These are phyloP conservation scores for Hemerocallis citrina DNA, from an alignment of 106 monocot species.

Conservation along the genomic window DNA sequence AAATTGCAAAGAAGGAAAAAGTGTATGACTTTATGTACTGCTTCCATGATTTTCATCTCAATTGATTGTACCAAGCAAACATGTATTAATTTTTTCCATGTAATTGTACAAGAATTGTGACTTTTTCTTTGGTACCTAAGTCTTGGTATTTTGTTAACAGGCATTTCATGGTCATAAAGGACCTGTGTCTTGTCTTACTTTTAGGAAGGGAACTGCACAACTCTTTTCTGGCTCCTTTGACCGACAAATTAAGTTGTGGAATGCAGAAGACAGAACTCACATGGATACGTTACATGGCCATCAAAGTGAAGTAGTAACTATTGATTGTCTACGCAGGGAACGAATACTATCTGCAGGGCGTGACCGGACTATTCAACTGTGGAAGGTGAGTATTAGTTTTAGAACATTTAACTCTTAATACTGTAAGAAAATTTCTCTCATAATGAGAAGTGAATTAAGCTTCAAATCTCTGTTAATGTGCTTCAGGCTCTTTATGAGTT, in stretches of 20 bases:
- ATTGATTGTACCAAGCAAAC: background rate
- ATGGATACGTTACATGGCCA: constrained; percentile 89
- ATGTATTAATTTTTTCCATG: too few relatives aligned
- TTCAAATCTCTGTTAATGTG: too few relatives aligned
- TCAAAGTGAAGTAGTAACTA: constrained; percentile 82
- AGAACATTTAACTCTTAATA: background rate
- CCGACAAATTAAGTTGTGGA: constrained; percentile 88
- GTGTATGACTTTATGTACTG: background rate
- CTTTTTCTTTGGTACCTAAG: background rate
- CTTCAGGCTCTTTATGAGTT: too few relatives aligned
- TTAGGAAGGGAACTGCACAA: constrained; percentile 74
- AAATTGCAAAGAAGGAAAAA: too few relatives aligned
- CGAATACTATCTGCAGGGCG: constrained; percentile 70
- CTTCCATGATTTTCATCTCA: background rate
- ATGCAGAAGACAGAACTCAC: constrained; percentile 85
- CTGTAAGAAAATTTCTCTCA: too few relatives aligned
- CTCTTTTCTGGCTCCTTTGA: constrained; percentile 95
- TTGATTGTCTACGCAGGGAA: constrained; percentile 83
- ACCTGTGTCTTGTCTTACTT: constrained; percentile 76
- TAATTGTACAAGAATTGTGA: too few relatives aligned
- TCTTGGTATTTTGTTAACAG: constrained; percentile 25
- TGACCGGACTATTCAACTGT: constrained; percentile 74
- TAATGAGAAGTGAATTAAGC: too few relatives aligned
- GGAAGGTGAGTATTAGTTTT: constrained; percentile 45
- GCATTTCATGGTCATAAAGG: constrained; percentile 95